Evolutionary conservation across 495 filamentous ascomycete species (phyloP), one percentile per base, ranked within the genome.

Genomic region (Cercophora samala): DNA sequence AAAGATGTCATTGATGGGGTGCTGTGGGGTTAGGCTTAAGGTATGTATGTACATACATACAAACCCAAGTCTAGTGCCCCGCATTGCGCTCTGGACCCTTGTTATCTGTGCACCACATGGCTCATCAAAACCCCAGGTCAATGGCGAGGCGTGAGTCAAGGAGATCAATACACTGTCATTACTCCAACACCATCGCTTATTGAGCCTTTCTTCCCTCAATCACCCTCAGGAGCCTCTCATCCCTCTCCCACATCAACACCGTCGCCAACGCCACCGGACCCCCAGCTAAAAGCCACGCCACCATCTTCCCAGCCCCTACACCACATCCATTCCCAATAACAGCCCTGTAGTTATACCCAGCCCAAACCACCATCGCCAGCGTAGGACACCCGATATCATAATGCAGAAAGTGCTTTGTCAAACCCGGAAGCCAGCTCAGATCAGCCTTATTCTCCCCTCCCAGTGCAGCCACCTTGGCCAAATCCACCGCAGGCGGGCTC

Each of bases 241-340:
- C 53, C 53, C 53, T 19, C 22, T 56, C 53, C 53, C 53, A 56
- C 53, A 56, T 56, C 22, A 56, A 56, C 8, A 56, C n/a, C n/a
- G 53, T 56, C n/a, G 53, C 53, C n/a, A 23, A 8, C 8, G 53
- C 53, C n/a, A 56, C 22, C 8, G 53, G 53, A 5, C 53, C 53
- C 11, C 53, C 53, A 21, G 18, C 53, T 18, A 56, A 22, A 21
- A 56, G 11, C 53, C 53, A 56, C 5, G 13, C 22, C 5, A 23
- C n/a, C 53, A 56, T 19, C 11, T 19, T 23, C 3, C n/a, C 53
- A 6, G 13, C 5, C n/a, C 22, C n/a, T 21, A 56, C n/a, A 19
- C n/a, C 4, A 17, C 37, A 0, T 9, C 37, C 15, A 5, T 46
- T 11, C 5, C 37, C 37, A 8, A 17, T 9, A 9, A 18, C 15